Conservation (phyloP, 1,284 basidiomycete species). For the Spongiforma sp. region DNA sequence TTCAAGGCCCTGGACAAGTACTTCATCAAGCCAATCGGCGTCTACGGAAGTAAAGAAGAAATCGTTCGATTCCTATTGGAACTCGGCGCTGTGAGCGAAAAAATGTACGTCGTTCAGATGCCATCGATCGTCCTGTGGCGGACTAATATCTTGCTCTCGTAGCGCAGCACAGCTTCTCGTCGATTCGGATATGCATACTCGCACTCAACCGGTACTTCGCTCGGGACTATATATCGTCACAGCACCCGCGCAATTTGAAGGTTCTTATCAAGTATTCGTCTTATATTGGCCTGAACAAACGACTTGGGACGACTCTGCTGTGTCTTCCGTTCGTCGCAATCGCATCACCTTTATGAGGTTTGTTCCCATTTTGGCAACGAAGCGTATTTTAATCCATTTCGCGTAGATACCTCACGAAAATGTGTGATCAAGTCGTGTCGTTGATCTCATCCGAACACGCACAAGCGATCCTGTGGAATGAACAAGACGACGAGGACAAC, state of each 20-base stretch:
- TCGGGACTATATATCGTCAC: constrained; percentile 57
- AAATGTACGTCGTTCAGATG: constrained; percentile 36
- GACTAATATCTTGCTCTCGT: constrained; percentile 2
- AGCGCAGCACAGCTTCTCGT: constrained; percentile 28
- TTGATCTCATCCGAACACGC: constrained; percentile 54
- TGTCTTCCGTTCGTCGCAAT: constrained; percentile 52
- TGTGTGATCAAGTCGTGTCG: constrained; percentile 56
- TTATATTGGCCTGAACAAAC: constrained; percentile 67
- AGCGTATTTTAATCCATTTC: not conserved
- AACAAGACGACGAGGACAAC: constrained; percentile 39
- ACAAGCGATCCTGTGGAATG: constrained; percentile 47
- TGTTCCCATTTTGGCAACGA: not conserved
- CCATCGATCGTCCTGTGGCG: not conserved
- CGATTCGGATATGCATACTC: constrained; percentile 23
- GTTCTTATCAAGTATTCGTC: constrained; percentile 43
- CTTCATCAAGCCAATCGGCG: constrained; percentile 52
- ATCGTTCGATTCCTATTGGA: constrained; percentile 50
- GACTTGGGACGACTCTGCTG: constrained; percentile 60
- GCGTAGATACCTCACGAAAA: constrained; percentile 58
- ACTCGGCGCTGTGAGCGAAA: constrained; percentile 41
- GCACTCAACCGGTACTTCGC: constrained; percentile 41
- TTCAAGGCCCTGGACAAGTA: constrained; percentile 53
- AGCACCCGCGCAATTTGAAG: constrained; percentile 7
- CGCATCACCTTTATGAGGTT: constrained; percentile 67
- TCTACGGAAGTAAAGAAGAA: constrained; percentile 58